Evolutionary conservation across 73 alveolate genomes (phyloP), one percentile per base, ranked within the genome.

Genomic region (Symbiodinium pilosum): DNA sequence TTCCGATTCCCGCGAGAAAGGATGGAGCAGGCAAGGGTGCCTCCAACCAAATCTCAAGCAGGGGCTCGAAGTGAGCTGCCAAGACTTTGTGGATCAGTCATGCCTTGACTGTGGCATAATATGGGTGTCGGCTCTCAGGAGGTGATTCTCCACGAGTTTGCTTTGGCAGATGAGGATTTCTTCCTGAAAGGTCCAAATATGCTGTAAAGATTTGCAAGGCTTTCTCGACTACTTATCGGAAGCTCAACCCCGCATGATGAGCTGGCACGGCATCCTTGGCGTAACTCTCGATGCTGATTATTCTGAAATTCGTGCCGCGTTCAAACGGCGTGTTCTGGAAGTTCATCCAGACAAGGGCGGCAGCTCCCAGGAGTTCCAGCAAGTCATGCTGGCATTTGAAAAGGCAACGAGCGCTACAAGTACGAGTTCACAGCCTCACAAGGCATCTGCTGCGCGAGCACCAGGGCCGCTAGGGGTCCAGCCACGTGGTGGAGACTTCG

Each of bases 341-440:
- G 81, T 88, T 14, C 97, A 91, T 36, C 97, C 97, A 24, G 97
- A 91, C 88, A 91, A 91, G 54, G 97, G 97, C n/a, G 97, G 97
- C 30, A 28, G 54, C 18, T 75, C 89, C 26, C 41, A 39, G 39
- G 97, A 91, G 42, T 91, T 91, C 42, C 87, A 86, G 26, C 83
- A 71, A 43, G 75, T 91, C 40, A 91, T 91, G 97, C 39, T 91
- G 42, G 97, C 97, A 9, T 91, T 91, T 28, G 97, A 91, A n/a
- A 30, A 32, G 32, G 97, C 97, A 24, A 18, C 81, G 4, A 28
- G 81, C 34, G 81, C 81, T 20, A 38, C 30, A 3, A 34, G 39
- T 28, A 64, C 81, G 18, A 9, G 81, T n/a, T 64, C 81, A 26
- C 20, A 9, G 39, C 18, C 81, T 14, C 81, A n/a, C 40, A 64